phyloP scores from a whole-genome alignment of 192 early-diverging fungal genomes.

The Diversispora epigaea region DNA sequence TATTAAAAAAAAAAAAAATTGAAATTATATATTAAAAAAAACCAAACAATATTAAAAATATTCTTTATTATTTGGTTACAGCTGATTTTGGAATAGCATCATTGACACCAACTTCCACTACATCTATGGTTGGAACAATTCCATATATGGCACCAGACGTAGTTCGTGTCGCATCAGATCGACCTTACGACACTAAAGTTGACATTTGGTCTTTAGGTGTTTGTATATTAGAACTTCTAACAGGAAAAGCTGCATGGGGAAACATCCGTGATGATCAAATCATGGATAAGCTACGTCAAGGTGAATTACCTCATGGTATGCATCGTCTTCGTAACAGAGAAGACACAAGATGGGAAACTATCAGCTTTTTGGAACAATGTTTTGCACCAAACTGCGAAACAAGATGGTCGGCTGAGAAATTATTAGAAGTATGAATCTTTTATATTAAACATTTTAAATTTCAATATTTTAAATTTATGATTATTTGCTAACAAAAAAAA shows the following conservation, averaged over 20 bases:
- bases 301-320: slow-evolving; percentile 23
- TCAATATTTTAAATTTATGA: background rate
- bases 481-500: background rate
- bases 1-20: background rate
- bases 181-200: slow-evolving; percentile 29
- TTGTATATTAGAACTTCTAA: slow-evolving; percentile 30
- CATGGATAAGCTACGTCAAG: slow-evolving; percentile 8
- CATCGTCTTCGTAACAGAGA: slow-evolving; percentile 29
- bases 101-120: slow-evolving; percentile 31
- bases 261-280: slow-evolving; percentile 22
- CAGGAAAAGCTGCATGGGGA: slow-evolving; percentile 32
- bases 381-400: background rate
- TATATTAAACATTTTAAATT: background rate
- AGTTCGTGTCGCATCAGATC: slow-evolving; percentile 9
- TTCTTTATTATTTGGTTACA: background rate
- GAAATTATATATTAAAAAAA: too few relatives aligned
- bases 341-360: slow-evolving; percentile 30
- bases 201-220: slow-evolving; percentile 33
- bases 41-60: background rate
- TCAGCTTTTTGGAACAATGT: slow-evolving; percentile 27
- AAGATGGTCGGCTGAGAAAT: slow-evolving; percentile 28
- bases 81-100: slow-evolving; percentile 32
- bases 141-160: slow-evolving; percentile 34
- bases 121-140: slow-evolving; percentile 30
- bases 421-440: slow-evolving; percentile 20